Conservation (phyloP, 2,329 filamentous ascomycete species). For the Calonectria naviculata region DNA sequence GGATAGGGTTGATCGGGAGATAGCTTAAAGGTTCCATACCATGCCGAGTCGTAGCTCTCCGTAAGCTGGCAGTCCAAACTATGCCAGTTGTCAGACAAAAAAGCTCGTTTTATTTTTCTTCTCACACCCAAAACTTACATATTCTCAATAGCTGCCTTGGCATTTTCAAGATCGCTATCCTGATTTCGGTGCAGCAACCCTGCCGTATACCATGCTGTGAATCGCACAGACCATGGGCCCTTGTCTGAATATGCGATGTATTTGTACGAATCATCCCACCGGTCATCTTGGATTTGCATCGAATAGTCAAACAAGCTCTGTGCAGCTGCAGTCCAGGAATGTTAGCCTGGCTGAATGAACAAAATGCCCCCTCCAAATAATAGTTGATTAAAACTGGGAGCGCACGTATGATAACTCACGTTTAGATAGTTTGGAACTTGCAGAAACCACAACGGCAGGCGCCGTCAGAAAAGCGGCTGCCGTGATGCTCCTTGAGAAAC, state of each 20-base stretch:
- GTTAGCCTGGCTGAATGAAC: neutral
- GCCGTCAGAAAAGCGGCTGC: neutral
- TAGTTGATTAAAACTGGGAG: neutral
- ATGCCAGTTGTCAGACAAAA: neutral
- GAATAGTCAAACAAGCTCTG: conserved; percentile 52
- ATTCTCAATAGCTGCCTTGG: conserved; percentile 48
- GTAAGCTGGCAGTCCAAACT: conserved; percentile 48
- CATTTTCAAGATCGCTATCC: conserved; percentile 48
- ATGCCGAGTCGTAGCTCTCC: conserved; percentile 49
- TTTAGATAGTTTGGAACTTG: neutral
- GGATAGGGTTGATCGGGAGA: conserved; percentile 53
- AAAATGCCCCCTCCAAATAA: neutral
- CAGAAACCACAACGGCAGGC: neutral
- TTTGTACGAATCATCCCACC: conserved; percentile 55
- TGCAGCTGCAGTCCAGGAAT: conserved; percentile 37
- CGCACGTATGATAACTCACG: neutral
- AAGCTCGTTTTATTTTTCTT: too few relatives aligned
- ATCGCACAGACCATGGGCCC: conserved; percentile 54
- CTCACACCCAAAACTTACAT: conserved; percentile 36
- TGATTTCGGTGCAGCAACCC: conserved; percentile 50
- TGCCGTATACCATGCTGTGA: conserved; percentile 55
- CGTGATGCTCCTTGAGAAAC: neutral
- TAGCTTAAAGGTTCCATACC: conserved; percentile 55
- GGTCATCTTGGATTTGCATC: conserved; percentile 50
- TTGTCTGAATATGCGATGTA: conserved; percentile 54